These are phyloP conservation scores for Scheffersomyces titani DNA, from an alignment of 1,139 yeast genomes.

Conservation along the genomic window DNA sequence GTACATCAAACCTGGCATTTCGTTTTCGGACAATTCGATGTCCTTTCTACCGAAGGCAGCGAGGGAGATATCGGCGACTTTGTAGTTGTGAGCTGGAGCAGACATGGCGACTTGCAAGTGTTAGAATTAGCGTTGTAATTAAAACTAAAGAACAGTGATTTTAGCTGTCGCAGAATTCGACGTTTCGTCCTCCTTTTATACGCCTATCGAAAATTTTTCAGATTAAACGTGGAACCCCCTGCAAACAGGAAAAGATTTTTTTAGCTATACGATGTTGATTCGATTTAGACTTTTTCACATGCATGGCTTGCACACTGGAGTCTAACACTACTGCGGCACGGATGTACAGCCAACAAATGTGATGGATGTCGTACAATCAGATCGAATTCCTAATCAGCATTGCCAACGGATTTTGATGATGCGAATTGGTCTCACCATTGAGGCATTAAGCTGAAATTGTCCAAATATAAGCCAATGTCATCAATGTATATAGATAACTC, in stretches of 20 bases:
- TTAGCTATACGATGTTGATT: not conserved
- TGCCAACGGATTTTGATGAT: not conserved
- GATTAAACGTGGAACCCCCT: not conserved
- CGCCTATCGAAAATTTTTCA: not conserved
- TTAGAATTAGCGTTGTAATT: not conserved
- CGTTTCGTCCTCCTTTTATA: not conserved
- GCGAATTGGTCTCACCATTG: not conserved
- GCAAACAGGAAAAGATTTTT: not conserved
- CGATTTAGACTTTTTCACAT: not conserved
- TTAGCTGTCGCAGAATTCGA: not conserved
- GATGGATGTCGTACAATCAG: not conserved
- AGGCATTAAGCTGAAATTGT: not conserved
- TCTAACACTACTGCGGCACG: not conserved
- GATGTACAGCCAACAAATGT: not conserved
- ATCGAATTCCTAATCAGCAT: not conserved
- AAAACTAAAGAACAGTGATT: not conserved
- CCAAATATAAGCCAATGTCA: not conserved
- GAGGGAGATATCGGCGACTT: constrained; percentile 97
- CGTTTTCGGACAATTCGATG: constrained; percentile 98
- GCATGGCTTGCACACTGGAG: not conserved
- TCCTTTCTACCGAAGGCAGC: constrained; percentile 99
- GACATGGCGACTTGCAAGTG: constrained; percentile 7
- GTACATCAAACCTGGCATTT: constrained; percentile 99
- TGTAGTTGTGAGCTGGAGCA: constrained; percentile 55
- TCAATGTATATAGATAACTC: not conserved